A percentile compares a stretch with the other conserved stretches of the same genome.
Evolutionary conservation across 2,329 filamentous ascomycete species (phyloP).

Genomic region (Fusarium falciforme): DNA sequence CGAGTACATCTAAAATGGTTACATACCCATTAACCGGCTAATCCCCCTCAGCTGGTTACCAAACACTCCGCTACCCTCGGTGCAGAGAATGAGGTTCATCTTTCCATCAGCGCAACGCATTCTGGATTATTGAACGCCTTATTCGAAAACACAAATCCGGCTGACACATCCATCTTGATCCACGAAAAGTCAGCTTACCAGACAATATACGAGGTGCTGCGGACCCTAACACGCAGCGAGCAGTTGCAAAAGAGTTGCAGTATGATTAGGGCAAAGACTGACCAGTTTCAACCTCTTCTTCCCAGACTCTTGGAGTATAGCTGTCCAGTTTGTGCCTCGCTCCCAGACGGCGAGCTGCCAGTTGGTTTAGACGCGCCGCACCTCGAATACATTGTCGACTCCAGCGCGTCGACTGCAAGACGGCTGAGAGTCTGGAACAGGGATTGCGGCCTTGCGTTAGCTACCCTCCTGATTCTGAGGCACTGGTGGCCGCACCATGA

Average conservation of each 20-base stretch:
- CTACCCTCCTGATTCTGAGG: neutral
- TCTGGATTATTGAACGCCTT: neutral
- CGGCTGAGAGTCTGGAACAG: too few relatives aligned
- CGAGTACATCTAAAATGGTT: too few relatives aligned
- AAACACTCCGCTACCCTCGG: neutral
- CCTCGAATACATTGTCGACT: neutral
- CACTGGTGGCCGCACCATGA: neutral
- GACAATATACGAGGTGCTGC: neutral
- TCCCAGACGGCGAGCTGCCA: neutral
- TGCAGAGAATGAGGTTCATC: neutral
- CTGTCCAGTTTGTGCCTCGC: neutral
- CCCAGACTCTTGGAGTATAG: too few relatives aligned
- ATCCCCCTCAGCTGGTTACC: neutral
- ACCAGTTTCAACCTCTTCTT: too few relatives aligned
- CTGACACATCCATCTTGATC: too few relatives aligned
- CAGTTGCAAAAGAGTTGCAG: too few relatives aligned
- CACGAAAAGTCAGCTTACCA: neutral
- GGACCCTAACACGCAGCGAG: too few relatives aligned
- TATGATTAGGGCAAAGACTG: too few relatives aligned
- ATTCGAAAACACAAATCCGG: too few relatives aligned
- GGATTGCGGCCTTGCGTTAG: neutral
- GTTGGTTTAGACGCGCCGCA: neutral
- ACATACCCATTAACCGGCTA: neutral
- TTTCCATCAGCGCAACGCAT: neutral
- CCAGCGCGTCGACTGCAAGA: neutral